Evolutionary conservation across 2,329 filamentous ascomycete species (phyloP).

Genomic region (Alternaria dauci): DNA sequence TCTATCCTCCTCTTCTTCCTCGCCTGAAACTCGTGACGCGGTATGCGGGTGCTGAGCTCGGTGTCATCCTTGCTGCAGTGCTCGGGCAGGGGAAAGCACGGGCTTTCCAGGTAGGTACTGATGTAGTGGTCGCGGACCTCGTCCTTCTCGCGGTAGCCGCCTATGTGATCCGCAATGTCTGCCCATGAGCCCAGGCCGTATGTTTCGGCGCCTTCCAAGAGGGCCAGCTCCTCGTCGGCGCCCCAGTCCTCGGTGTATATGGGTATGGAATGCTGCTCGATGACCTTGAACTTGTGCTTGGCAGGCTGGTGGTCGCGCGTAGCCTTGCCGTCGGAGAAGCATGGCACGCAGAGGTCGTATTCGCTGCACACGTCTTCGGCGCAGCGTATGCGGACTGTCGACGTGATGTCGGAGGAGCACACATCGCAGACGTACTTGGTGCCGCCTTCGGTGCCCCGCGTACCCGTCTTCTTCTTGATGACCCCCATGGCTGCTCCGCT

Average conservation of each 20-base stretch:
- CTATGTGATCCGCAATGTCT: constrained; percentile 97
- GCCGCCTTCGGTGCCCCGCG: constrained; percentile 78
- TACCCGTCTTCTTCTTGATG: constrained; percentile 93
- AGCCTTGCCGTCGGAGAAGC: constrained; percentile 82
- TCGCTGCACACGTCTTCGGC: constrained; percentile 80
- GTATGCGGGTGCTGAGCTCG: constrained; percentile 78
- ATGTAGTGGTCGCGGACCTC: constrained; percentile 96
- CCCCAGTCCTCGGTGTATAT: constrained; percentile 97
- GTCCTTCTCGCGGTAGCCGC: constrained; percentile 91
- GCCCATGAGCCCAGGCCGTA: constrained; percentile 98
- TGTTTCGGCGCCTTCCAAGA: constrained; percentile 93
- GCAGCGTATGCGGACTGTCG: constrained; percentile 94
- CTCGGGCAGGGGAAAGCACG: constrained; percentile 84
- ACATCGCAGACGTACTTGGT: constrained; percentile 96
- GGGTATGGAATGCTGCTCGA: constrained; percentile 97
- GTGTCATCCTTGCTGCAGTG: constrained; percentile 84
- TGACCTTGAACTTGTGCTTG: constrained; percentile 88
- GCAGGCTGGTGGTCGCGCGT: constrained; percentile 86
- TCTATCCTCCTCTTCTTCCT: constrained; percentile 94
- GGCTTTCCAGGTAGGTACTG: constrained; percentile 83
- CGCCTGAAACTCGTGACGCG: constrained; percentile 90
- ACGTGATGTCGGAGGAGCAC: constrained; percentile 95
- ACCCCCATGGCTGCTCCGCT: constrained; percentile 74
- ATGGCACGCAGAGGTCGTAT: constrained; percentile 96
- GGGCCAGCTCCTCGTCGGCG: constrained; percentile 92